A percentile compares a stretch with the other conserved stretches of the same genome.
phyloP scores from a whole-genome alignment of 1,284 basidiomycete genomes.

The Cryptococcus neoformans region DNA sequence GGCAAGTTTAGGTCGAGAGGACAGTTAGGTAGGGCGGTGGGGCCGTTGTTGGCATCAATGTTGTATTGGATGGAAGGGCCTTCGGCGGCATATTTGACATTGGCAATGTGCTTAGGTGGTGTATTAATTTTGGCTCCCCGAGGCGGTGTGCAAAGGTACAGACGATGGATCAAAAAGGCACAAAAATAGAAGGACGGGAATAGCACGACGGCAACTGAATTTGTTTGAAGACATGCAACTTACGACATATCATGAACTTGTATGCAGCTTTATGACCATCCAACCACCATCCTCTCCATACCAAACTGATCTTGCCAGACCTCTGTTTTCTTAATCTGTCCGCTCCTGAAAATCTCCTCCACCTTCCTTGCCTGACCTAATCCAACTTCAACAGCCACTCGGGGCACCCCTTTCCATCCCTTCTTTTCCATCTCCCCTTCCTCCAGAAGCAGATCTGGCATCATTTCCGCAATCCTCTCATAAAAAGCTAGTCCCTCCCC shows the following conservation, averaged over 20 bases:
- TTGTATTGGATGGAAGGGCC: slow-evolving; percentile 66
- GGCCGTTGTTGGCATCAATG: slow-evolving; percentile 71
- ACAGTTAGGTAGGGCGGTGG: slow-evolving; percentile 83
- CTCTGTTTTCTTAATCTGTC: slow-evolving; percentile 55
- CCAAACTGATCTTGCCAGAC: slow-evolving; percentile 77
- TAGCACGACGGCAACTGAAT: background rate
- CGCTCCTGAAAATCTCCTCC: slow-evolving; percentile 55
- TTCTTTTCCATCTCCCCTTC: slow-evolving; percentile 48
- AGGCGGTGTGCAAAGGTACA: background rate
- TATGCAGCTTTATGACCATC: slow-evolving; percentile 19
- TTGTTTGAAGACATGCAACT: background rate
- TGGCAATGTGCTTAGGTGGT: slow-evolving; percentile 48
- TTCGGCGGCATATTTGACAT: slow-evolving; percentile 65
- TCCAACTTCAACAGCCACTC: slow-evolving; percentile 75
- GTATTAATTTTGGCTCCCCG: slow-evolving; percentile 10
- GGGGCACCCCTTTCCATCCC: slow-evolving; percentile 21
- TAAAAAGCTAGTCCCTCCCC: slow-evolving; percentile 72
- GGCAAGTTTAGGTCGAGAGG: slow-evolving; percentile 78
- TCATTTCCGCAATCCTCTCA: slow-evolving; percentile 62
- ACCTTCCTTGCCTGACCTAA: slow-evolving; percentile 66
- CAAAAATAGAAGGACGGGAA: background rate
- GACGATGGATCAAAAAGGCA: background rate
- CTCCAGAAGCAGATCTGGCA: slow-evolving; percentile 53
- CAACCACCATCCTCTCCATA: slow-evolving; percentile 50
- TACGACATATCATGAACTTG: background rate